phyloP scores from a whole-genome alignment of 2,329 filamentous ascomycete species.

The Trematosphaeria pertusa region DNA sequence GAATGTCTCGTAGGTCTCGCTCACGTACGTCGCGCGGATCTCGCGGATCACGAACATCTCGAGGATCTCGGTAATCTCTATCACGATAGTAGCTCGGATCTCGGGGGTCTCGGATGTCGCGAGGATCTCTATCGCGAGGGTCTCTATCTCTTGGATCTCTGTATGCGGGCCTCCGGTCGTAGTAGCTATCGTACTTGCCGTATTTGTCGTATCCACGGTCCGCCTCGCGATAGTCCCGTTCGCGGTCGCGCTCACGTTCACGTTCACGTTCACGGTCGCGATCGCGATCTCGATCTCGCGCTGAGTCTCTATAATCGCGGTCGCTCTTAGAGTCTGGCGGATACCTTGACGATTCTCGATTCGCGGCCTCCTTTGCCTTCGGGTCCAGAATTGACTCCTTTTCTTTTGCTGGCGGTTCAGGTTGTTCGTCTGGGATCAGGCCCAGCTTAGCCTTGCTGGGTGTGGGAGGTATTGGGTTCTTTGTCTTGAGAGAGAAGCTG shows the following conservation, averaged over 20 bases:
- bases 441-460: conserved; percentile 60
- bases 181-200: conserved; percentile 20
- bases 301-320: conserved; percentile 35
- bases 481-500: conserved; percentile 89
- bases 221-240: conserved; percentile 50
- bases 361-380: conserved; percentile 48
- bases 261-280: conserved; percentile 26
- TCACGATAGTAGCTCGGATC: conserved; percentile 24
- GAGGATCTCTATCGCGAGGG: conserved; percentile 27
- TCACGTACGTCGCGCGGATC: conserved; percentile 33
- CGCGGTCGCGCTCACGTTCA: conserved; percentile 34
- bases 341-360: conserved; percentile 32
- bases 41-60: conserved; percentile 27
- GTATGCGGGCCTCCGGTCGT: conserved; percentile 21
- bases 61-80: conserved; percentile 19
- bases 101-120: conserved; percentile 25
- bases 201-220: conserved; percentile 39
- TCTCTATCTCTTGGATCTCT: conserved; percentile 11
- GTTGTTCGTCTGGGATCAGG: conserved; percentile 45
- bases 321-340: conserved; percentile 31
- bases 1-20: conserved; percentile 20
- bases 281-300: conserved; percentile 43
- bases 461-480: conserved; percentile 63
- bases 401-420: conserved; percentile 47
- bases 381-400: conserved; percentile 52